A percentile compares a stretch with the other conserved stretches of the same genome.
Conservation (phyloP, 768 basidiomycete genomes). For the Trametes villosa region DNA sequence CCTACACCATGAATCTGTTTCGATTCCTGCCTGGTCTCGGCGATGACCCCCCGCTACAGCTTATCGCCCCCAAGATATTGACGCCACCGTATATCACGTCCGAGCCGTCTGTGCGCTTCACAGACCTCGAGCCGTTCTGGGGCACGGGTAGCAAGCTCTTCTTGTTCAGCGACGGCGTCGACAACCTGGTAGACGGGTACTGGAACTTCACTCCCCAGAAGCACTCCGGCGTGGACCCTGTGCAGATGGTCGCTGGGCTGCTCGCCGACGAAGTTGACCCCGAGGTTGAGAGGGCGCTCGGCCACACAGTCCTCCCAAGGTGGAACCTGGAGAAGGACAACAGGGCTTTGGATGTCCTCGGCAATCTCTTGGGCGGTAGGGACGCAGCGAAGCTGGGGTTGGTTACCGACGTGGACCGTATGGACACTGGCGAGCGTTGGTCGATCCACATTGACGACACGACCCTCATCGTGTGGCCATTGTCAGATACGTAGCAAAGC, state of each 20-base stretch:
- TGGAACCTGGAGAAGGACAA: conserved; percentile 1
- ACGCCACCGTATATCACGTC: conserved; percentile 4
- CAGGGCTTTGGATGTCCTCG: conserved; percentile 1
- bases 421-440: not conserved
- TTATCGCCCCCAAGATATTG: not conserved
- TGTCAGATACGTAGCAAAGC: too few species aligned
- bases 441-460: conserved; percentile 8
- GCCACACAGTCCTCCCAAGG: not conserved
- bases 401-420: not conserved
- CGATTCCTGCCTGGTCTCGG: not conserved
- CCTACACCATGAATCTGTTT: conserved; percentile 2
- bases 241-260: not conserved
- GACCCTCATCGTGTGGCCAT: conserved; percentile 5
- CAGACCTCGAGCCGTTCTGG: conserved; percentile 3
- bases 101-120: conserved; percentile 4
- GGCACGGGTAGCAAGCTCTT: not conserved
- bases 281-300: not conserved
- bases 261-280: not conserved
- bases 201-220: not conserved
- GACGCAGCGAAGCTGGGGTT: not conserved
- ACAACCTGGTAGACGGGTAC: conserved; percentile 1
- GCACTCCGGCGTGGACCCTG: not conserved
- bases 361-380: not conserved
- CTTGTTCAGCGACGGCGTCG: conserved; percentile 1
- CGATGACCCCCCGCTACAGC: too few species aligned